These are phyloP conservation scores for Pichia sp. DNA, from an alignment of 1,139 yeast species.

Conservation along the genomic window DNA sequence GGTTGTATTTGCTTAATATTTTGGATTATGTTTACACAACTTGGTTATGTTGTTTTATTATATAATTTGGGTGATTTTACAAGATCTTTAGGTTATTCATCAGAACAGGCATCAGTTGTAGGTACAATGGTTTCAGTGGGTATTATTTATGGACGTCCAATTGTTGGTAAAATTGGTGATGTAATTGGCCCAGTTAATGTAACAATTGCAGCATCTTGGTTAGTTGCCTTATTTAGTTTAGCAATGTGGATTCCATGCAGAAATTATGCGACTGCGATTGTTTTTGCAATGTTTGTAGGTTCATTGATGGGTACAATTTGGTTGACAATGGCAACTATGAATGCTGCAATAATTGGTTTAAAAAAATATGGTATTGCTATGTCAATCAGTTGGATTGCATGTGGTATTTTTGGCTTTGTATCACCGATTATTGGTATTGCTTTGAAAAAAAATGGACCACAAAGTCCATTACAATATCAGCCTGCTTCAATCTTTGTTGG, in stretches of 20 bases:
- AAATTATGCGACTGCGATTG: slow-evolving; percentile 45
- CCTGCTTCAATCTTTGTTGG: slow-evolving; percentile 52
- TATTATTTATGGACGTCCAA: slow-evolving; percentile 37
- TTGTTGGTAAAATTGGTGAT: slow-evolving; percentile 37
- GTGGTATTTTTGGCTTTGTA: slow-evolving; percentile 40
- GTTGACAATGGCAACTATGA: slow-evolving; percentile 33
- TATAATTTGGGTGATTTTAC: slow-evolving; percentile 43
- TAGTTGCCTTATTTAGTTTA: slow-evolving; percentile 32
- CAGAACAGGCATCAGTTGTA: slow-evolving; percentile 38
- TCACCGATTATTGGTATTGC: slow-evolving; percentile 51
- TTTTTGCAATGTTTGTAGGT: slow-evolving; percentile 43
- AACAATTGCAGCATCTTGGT: slow-evolving; percentile 30
- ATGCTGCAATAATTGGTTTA: slow-evolving; percentile 41
- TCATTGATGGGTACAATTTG: slow-evolving; percentile 46
- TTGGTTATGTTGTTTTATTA: slow-evolving; percentile 42
- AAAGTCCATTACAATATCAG: slow-evolving; percentile 38
- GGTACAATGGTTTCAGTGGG: slow-evolving; percentile 44
- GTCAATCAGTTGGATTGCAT: slow-evolving; percentile 42
- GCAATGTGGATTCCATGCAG: slow-evolving; percentile 62
- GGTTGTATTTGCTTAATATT: slow-evolving; percentile 32
- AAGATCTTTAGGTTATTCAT: slow-evolving; percentile 38
- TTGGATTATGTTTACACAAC: slow-evolving; percentile 37
- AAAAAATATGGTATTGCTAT: slow-evolving; percentile 43
- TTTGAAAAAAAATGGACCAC: slow-evolving; percentile 34
- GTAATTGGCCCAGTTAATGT: slow-evolving; percentile 36